phyloP scores from a whole-genome alignment of 352 stramenopile genomes.

The Phytophthora sansomeana region DNA sequence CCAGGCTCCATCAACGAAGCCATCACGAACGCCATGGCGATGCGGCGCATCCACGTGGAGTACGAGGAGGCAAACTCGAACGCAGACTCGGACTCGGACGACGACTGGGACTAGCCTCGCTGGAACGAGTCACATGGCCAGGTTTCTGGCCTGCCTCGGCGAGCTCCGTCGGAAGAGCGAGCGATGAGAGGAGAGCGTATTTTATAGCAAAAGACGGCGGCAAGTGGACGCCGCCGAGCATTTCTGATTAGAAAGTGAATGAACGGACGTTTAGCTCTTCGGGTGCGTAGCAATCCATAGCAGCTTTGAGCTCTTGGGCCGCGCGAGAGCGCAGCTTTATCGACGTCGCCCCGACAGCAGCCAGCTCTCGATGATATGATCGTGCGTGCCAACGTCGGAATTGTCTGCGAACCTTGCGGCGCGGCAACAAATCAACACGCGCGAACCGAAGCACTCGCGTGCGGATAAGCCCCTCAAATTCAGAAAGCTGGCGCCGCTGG shows the following conservation, averaged over 20 bases:
- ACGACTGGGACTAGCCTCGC: conserved; percentile 75
- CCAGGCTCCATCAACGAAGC: conserved; percentile 76
- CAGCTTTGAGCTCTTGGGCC: too few relatives aligned
- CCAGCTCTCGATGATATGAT: too few relatives aligned
- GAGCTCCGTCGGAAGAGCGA: conserved; percentile 44
- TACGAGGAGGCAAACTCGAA: conserved; percentile 76
- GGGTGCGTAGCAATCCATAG: too few relatives aligned
- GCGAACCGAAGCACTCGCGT: conserved; percentile 23
- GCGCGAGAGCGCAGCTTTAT: too few relatives aligned
- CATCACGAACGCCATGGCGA: conserved; percentile 85
- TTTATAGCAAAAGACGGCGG: conserved; percentile 28
- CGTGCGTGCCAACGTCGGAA: conserved; percentile 14
- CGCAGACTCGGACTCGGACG: conserved; percentile 73
- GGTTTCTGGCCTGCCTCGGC: conserved; percentile 10
- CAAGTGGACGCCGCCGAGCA: conserved; percentile 13
- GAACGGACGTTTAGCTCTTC: conserved; percentile 22
- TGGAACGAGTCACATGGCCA: conserved; percentile 5
- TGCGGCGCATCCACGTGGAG: conserved; percentile 82
- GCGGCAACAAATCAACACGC: conserved; percentile 31
- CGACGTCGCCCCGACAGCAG: too few relatives aligned
- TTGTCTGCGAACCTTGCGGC: conserved; percentile 32
- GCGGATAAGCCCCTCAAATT: conserved; percentile 26
- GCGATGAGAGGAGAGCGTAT: conserved; percentile 30
- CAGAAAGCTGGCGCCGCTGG: conserved; percentile 12
- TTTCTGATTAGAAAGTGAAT: conserved; percentile 40